These are phyloP conservation scores for Fusarium solani-melongenae DNA, from an alignment of 2,329 filamentous ascomycete species.

Conservation along the genomic window DNA sequence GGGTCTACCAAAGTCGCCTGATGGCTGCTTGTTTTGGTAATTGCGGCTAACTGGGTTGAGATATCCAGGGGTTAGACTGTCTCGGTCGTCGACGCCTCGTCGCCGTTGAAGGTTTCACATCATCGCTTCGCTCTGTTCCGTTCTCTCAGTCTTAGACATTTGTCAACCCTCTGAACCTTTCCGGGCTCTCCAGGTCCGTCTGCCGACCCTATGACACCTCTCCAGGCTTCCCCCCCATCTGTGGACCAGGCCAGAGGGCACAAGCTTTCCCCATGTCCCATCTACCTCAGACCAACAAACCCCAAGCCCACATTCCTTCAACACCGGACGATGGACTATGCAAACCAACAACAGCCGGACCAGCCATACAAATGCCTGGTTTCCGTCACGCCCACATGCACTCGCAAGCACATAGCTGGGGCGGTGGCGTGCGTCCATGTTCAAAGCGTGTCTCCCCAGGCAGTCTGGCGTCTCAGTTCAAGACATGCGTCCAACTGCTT, in stretches of 20 bases:
- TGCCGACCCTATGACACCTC: neutral
- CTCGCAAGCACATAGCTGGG: neutral
- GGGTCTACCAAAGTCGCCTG: conserved; percentile 28
- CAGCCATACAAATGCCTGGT: neutral
- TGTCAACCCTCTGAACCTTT: neutral
- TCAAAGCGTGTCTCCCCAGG: conserved; percentile 4
- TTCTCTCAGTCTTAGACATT: conserved; percentile 24
- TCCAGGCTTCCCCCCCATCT: neutral
- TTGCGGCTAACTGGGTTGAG: conserved; percentile 28
- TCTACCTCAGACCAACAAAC: conserved; percentile 13
- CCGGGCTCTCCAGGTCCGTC: neutral
- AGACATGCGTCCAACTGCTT: conserved; percentile 23
- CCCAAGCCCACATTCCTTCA: conserved; percentile 14
- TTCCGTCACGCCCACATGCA: conserved; percentile 1
- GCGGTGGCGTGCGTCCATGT: conserved; percentile 1
- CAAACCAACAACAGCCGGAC: neutral
- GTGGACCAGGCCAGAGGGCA: neutral
- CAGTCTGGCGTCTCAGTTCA: conserved; percentile 28
- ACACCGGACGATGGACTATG: neutral
- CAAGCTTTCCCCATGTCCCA: neutral
- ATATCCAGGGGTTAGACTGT: conserved; percentile 20
- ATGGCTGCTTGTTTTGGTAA: conserved; percentile 30
- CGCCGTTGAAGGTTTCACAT: conserved; percentile 31
- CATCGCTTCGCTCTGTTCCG: conserved; percentile 3
- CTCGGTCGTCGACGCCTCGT: conserved; percentile 29